Percentiles rank a stretch among this genome's conserved stretches.
Conservation (phyloP, 177 flowering plant species). For the Vitis hybrid region DNA sequence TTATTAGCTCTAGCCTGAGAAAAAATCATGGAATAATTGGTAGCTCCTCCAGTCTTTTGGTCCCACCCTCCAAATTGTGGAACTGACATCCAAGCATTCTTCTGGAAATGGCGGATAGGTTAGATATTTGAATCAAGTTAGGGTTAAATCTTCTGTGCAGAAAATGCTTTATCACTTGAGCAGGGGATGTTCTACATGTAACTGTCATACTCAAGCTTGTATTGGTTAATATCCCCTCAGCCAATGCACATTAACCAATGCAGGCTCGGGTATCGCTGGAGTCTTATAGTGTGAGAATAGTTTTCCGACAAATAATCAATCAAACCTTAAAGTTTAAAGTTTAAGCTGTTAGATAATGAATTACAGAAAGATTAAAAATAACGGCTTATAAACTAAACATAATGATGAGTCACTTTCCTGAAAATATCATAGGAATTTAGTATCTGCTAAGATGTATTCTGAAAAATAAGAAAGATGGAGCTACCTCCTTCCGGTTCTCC, state of each 20-base stretch:
- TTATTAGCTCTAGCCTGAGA: slow-evolving; percentile 55
- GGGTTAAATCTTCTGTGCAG: too few relatives aligned
- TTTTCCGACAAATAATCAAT: background rate
- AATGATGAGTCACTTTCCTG: too few relatives aligned
- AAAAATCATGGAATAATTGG: slow-evolving; percentile 70
- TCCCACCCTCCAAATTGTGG: slow-evolving; percentile 92
- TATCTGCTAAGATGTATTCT: background rate
- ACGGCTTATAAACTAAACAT: too few relatives aligned
- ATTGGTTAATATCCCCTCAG: slow-evolving; percentile 20
- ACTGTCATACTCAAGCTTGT: background rate
- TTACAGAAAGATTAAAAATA: too few relatives aligned
- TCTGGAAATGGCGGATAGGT: slow-evolving; percentile 15
- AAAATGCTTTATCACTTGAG: too few relatives aligned
- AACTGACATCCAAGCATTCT: slow-evolving; percentile 41
- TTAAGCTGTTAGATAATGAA: background rate
- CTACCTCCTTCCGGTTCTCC: background rate
- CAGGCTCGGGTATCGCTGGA: slow-evolving; percentile 3
- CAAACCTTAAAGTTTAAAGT: background rate
- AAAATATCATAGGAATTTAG: background rate
- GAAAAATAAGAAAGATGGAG: background rate
- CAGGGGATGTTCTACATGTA: too few relatives aligned
- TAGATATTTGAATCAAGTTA: background rate
- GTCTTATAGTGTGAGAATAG: too few relatives aligned
- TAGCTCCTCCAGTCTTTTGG: slow-evolving; percentile 33
- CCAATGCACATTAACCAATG: slow-evolving; percentile 18